Conservation (phyloP, 257 asterid species). For the Fraxinus quadrangulata region DNA sequence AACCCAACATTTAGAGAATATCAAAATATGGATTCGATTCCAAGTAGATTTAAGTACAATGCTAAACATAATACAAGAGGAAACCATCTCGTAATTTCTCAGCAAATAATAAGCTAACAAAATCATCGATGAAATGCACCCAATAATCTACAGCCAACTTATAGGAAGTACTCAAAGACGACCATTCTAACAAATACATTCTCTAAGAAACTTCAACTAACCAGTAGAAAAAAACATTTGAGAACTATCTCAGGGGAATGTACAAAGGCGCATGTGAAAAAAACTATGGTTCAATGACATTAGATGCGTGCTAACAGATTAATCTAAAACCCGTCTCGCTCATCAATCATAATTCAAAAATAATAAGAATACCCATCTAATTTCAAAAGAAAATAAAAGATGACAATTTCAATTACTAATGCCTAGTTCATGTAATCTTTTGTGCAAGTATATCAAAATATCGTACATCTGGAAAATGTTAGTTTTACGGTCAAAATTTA, state of each 20-base stretch:
- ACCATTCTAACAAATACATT: not conserved
- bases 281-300: not conserved
- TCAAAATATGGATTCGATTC: not conserved
- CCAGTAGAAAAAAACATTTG: no score
- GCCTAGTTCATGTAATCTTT: conserved; percentile 34
- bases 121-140: not conserved
- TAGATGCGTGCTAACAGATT: not conserved
- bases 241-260: no score
- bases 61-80: not conserved
- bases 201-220: not conserved
- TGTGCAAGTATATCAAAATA: conserved; percentile 35
- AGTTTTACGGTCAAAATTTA: conserved; percentile 49
- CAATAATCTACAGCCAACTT: not conserved
- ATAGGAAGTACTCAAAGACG: not conserved
- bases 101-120: not conserved
- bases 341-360: not conserved
- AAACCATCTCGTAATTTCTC: not conserved
- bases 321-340: not conserved
- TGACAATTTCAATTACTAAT: not conserved
- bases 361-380: not conserved
- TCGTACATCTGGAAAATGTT: conserved; percentile 36
- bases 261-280: no score
- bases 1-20: no score
- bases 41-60: not conserved
- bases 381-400: not conserved